Percentiles rank a stretch among this genome's conserved stretches.
Conservation (phyloP, 2,329 filamentous ascomycete species). For the Nakataea oryzae region DNA sequence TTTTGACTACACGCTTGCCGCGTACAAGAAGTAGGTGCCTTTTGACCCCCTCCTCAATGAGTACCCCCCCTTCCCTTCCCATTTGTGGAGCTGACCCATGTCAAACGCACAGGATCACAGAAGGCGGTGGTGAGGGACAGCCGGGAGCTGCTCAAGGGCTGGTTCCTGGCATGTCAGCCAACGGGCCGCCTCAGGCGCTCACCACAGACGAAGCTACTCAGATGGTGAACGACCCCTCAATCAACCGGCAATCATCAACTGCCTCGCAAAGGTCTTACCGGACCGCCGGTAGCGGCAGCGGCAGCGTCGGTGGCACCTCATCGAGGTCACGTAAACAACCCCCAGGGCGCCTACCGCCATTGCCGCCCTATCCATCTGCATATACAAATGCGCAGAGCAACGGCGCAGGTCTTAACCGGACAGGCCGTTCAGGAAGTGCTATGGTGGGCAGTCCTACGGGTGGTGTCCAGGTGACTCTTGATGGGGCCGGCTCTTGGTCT, state of each 20-base stretch:
- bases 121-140: slow-evolving; percentile 15
- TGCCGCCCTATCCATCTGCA: slow-evolving; percentile 36
- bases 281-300: slow-evolving; percentile 4
- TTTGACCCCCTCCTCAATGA: not conserved
- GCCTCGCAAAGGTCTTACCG: slow-evolving; percentile 6
- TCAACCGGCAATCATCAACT: slow-evolving; percentile 7
- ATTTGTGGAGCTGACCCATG: not conserved
- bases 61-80: not conserved
- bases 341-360: slow-evolving; percentile 22
- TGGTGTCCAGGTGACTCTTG: slow-evolving; percentile 83
- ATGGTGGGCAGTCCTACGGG: slow-evolving; percentile 69
- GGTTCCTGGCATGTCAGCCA: not conserved
- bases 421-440: slow-evolving; percentile 38
- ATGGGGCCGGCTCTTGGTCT: slow-evolving; percentile 83
- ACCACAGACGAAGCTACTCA: slow-evolving; percentile 39
- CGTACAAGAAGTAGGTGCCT: slow-evolving; percentile 57
- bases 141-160: not conserved
- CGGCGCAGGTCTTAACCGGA: slow-evolving; percentile 6
- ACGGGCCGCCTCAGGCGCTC: slow-evolving; percentile 30
- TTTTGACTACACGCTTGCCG: slow-evolving; percentile 85
- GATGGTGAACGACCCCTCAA: slow-evolving; percentile 11
- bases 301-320: slow-evolving; percentile 15
- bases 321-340: slow-evolving; percentile 8
- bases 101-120: slow-evolving; percentile 8
- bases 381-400: slow-evolving; percentile 22